phyloP scores from a whole-genome alignment of 768 basidiomycete species.

The Paxillus involutus region DNA sequence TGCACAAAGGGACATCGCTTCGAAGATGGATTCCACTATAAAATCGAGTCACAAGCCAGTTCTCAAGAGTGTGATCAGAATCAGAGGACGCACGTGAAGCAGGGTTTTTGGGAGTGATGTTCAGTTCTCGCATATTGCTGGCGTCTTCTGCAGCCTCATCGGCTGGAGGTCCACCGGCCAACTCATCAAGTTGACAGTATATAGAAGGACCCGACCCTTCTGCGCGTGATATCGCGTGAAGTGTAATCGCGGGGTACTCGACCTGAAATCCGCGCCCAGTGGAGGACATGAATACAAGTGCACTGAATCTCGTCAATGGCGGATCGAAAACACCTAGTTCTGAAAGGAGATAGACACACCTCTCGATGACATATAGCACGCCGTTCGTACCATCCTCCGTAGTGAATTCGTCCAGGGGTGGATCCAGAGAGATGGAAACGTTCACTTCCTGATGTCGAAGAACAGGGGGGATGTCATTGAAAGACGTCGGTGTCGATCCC shows the following conservation, averaged over 20 bases:
- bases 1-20: constrained; percentile 82
- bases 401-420: constrained; percentile 61
- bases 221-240: constrained; percentile 87
- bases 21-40: constrained; percentile 82
- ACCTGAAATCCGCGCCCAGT: constrained; percentile 78
- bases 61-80: neutral
- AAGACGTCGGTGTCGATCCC: constrained; percentile 82
- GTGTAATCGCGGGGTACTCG: constrained; percentile 85
- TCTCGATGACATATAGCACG: constrained; percentile 83
- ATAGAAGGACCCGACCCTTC: constrained; percentile 60
- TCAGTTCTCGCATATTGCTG: constrained; percentile 76
- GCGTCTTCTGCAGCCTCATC: constrained; percentile 34
- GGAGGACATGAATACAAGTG: constrained; percentile 73
- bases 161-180: constrained; percentile 34
- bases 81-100: constrained; percentile 53
- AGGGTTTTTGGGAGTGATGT: constrained; percentile 62
- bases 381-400: constrained; percentile 55
- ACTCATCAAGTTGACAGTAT: constrained; percentile 93
- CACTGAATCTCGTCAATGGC: constrained; percentile 41
- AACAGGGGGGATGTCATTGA: constrained; percentile 82
- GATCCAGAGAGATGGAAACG: constrained; percentile 70
- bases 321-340: neutral
- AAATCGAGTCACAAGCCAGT: neutral
- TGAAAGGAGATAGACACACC: constrained; percentile 42
- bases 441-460: constrained; percentile 72